Conservation (phyloP, 371 early-diverging fungal genomes). For the Nematocida minor region DNA sequence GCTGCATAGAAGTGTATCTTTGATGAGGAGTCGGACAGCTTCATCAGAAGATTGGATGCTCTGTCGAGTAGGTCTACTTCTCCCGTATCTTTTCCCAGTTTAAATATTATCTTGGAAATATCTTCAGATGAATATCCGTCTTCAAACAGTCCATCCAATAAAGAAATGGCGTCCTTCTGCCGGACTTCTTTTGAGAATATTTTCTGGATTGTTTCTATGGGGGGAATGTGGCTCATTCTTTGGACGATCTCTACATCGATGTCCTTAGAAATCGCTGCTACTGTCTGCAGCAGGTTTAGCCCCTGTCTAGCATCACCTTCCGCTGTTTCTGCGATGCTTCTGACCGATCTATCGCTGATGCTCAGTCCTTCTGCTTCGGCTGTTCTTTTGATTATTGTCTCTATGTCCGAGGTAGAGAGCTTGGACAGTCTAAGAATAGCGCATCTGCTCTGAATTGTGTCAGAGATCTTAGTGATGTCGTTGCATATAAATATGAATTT, state of each 20-base stretch:
- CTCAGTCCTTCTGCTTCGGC: constrained; percentile 73
- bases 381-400: constrained; percentile 73
- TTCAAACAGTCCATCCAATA: constrained; percentile 8
- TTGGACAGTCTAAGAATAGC: constrained; percentile 78
- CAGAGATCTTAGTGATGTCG: constrained; percentile 86
- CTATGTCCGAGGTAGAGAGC: constrained; percentile 72
- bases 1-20: constrained; percentile 39
- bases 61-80: constrained; percentile 17
- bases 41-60: constrained; percentile 23
- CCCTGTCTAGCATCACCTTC: constrained; percentile 98
- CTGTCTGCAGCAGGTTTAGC: constrained; percentile 80
- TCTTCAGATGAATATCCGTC: constrained; percentile 47
- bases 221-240: constrained; percentile 43
- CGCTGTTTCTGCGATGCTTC: constrained; percentile 81
- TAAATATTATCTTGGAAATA: constrained; percentile 42
- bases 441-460: constrained; percentile 94
- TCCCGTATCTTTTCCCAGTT: constrained; percentile 28
- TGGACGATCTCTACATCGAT: not conserved
- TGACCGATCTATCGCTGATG: constrained; percentile 64
- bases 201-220: constrained; percentile 17
- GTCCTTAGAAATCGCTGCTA: constrained; percentile 10
- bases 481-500: constrained; percentile 96
- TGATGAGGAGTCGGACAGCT: constrained; percentile 24
- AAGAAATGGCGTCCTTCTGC: not conserved
- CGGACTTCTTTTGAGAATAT: constrained; percentile 12